phyloP scores from a whole-genome alignment of 1,284 basidiomycete species.

The Bondarzewia mesenterica region DNA sequence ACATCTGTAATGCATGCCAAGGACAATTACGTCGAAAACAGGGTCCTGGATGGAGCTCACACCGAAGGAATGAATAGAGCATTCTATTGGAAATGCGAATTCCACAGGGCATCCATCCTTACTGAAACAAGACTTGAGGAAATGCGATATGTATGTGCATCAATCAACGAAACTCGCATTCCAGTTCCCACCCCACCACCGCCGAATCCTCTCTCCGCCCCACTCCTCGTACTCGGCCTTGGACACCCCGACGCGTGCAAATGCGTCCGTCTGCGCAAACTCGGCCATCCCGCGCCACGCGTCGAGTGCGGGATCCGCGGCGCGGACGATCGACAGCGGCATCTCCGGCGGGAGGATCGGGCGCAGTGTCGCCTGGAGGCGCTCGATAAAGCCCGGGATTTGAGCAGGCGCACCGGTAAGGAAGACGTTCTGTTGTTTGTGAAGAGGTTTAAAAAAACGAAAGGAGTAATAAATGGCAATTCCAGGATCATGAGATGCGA shows the following conservation, averaged over 20 bases:
- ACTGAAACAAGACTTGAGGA: too few relatives aligned
- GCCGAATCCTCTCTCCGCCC: constrained; percentile 74
- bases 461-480: too few relatives aligned
- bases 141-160: too few relatives aligned
- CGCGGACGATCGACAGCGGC: constrained; percentile 52
- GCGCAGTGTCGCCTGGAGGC: constrained; percentile 65
- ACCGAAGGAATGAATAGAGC: neutral
- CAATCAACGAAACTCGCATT: constrained; percentile 27
- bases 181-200: constrained; percentile 85
- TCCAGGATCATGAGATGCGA: too few relatives aligned
- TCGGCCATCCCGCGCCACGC: constrained; percentile 92
- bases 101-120: too few relatives aligned
- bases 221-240: constrained; percentile 86
- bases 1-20: constrained; percentile 1
- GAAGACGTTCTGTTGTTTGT: constrained; percentile 72
- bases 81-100: too few relatives aligned
- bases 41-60: neutral
- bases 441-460: neutral
- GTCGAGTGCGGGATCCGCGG: constrained; percentile 64
- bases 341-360: constrained; percentile 80
- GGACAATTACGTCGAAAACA: neutral
- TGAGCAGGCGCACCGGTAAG: constrained; percentile 80
- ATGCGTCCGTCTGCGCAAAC: constrained; percentile 64
- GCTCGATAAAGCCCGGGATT: constrained; percentile 63
- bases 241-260: constrained; percentile 50